Conservation (phyloP, 2,329 filamentous ascomycete species). For the Fusarium sororula region DNA sequence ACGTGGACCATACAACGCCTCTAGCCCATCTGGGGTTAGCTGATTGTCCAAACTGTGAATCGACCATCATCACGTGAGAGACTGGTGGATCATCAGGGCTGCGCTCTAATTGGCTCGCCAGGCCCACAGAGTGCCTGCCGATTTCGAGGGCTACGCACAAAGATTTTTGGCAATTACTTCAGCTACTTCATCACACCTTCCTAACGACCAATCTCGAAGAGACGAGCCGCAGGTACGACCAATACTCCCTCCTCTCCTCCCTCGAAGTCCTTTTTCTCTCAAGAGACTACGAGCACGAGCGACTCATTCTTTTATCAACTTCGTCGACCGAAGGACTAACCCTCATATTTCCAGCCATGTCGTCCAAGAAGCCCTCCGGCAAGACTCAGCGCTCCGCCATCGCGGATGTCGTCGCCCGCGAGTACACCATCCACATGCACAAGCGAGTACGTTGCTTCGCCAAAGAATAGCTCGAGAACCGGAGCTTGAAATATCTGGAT, state of each 20-base stretch:
- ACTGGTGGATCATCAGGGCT: background rate
- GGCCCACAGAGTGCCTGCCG: constrained; percentile 36
- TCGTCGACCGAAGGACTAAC: constrained; percentile 43
- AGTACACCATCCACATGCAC: constrained; percentile 99
- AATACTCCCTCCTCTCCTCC: constrained; percentile 34
- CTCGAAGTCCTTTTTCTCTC: constrained; percentile 22
- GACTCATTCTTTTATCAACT: constrained; percentile 26
- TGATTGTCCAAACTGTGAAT: constrained; percentile 3
- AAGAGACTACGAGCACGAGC: constrained; percentile 37
- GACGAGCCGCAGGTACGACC: constrained; percentile 55
- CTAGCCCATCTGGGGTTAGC: background rate
- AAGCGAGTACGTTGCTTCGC: constrained; percentile 70
- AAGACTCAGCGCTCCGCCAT: constrained; percentile 85
- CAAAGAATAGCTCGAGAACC: constrained; percentile 13
- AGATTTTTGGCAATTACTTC: constrained; percentile 47
- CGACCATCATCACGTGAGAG: constrained; percentile 42
- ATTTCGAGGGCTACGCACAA: constrained; percentile 54
- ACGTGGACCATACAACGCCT: background rate
- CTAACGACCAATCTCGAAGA: constrained; percentile 52
- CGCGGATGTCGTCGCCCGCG: constrained; percentile 97
- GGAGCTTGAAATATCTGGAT: constrained; percentile 10
- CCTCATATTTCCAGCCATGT: constrained; percentile 50
- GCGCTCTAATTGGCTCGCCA: constrained; percentile 50
- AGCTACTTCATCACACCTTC: constrained; percentile 40
- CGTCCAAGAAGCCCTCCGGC: constrained; percentile 53